Evolutionary conservation across 1,284 basidiomycete species (phyloP).

Genomic region (Cryptococcus neoformans): DNA sequence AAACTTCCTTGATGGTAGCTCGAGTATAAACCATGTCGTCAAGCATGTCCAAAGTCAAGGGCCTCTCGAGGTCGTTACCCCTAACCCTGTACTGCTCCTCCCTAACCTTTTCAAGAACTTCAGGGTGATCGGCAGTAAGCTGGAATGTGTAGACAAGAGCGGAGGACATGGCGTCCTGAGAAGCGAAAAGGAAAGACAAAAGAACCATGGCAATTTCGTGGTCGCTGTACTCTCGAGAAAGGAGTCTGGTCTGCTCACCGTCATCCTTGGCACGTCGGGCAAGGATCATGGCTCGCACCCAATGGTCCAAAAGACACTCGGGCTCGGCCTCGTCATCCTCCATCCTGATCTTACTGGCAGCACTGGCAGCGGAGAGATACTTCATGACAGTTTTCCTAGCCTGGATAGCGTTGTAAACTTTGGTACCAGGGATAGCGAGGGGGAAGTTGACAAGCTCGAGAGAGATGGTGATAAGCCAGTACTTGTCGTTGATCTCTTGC

Average conservation of each 20-base stretch:
- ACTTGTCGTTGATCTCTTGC: slow-evolving; percentile 82
- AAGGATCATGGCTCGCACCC: slow-evolving; percentile 72
- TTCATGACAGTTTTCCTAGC: slow-evolving; percentile 85
- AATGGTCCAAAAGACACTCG: slow-evolving; percentile 88
- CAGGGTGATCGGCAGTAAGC: slow-evolving; percentile 89
- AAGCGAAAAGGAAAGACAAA: slow-evolving; percentile 95
- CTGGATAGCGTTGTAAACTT: slow-evolving; percentile 91
- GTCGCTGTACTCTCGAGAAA: slow-evolving; percentile 78
- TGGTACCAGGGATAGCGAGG: slow-evolving; percentile 90
- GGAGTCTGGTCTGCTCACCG: slow-evolving; percentile 53
- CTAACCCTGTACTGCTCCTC: slow-evolving; percentile 88
- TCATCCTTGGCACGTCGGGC: slow-evolving; percentile 61
- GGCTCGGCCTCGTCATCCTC: slow-evolving; percentile 70
- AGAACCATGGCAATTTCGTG: slow-evolving; percentile 96
- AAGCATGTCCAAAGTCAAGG: slow-evolving; percentile 83
- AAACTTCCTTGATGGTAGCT: slow-evolving; percentile 87
- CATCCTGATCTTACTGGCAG: slow-evolving; percentile 78
- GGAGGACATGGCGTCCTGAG: slow-evolving; percentile 97
- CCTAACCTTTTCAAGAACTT: slow-evolving; percentile 81
- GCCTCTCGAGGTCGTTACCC: slow-evolving; percentile 70
- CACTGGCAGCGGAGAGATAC: slow-evolving; percentile 77
- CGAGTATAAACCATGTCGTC: slow-evolving; percentile 92
- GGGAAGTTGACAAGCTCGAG: slow-evolving; percentile 99
- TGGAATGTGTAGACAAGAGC: slow-evolving; percentile 89
- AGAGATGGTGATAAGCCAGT: slow-evolving; percentile 93